Evolutionary conservation across 352 stramenopile genomes (phyloP).

Genomic region (Phytophthora macrochlamydospora): DNA sequence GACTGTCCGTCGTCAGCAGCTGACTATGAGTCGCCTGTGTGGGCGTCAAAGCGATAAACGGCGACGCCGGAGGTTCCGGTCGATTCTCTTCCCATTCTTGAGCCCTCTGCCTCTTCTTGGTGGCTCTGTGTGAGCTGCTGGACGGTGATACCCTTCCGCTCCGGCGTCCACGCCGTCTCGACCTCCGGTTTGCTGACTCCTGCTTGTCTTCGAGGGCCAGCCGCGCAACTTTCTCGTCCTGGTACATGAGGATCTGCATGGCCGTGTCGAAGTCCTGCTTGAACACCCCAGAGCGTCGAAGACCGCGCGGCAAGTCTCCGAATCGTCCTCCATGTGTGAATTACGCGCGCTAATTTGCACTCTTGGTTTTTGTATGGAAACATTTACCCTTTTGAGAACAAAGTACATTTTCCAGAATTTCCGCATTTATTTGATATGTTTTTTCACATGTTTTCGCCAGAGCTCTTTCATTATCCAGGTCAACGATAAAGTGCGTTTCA

Average conservation of each 20-base stretch:
- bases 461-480: no score
- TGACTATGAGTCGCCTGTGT: not conserved
- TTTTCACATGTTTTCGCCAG: no score
- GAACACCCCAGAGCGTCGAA: slow-evolving; percentile 53
- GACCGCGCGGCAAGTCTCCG: slow-evolving; percentile 5
- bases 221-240: slow-evolving; percentile 51
- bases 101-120: slow-evolving; percentile 16
- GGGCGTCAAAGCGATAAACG: not conserved
- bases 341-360: not conserved
- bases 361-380: not conserved
- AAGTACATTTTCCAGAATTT: no score
- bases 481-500: no score
- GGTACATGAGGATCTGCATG: slow-evolving; percentile 65
- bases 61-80: slow-evolving; percentile 8
- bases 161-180: slow-evolving; percentile 9
- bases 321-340: slow-evolving; percentile 5
- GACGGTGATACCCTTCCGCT: slow-evolving; percentile 1
- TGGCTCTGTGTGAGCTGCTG: slow-evolving; percentile 1
- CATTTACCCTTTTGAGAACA: no score
- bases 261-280: slow-evolving; percentile 71
- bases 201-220: slow-evolving; percentile 40
- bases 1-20: not conserved
- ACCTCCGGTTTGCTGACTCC: slow-evolving; percentile 15
- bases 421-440: no score
- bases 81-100: not conserved